These are phyloP conservation scores for Chrysanthemum lavandulifolium DNA, from an alignment of 129 eudicot species.

Conservation along the genomic window DNA sequence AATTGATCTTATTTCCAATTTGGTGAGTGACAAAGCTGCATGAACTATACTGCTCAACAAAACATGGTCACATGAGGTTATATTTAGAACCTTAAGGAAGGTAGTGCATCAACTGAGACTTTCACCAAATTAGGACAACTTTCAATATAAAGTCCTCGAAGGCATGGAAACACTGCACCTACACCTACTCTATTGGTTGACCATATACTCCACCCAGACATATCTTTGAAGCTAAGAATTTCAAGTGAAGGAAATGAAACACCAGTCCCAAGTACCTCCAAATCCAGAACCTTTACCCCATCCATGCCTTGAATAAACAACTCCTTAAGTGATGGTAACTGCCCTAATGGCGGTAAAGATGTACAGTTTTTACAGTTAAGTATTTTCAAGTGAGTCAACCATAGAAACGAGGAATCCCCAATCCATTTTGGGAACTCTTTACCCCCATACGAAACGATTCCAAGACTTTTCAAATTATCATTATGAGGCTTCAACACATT, in stretches of 20 bases:
- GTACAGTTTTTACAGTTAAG: constrained; percentile 1
- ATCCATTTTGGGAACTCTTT: constrained; percentile 8
- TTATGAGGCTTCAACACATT: neutral
- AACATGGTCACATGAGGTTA: neutral
- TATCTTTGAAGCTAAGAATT: neutral
- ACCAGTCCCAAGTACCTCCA: neutral
- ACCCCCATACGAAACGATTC: neutral
- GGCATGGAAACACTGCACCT: neutral
- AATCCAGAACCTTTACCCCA: constrained; percentile 5
- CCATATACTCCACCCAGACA: neutral
- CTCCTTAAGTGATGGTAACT: constrained; percentile 1
- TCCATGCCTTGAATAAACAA: constrained; percentile 11
- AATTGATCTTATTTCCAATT: neutral
- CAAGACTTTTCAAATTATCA: neutral
- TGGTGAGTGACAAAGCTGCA: neutral
- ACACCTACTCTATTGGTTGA: neutral
- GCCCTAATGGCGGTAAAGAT: constrained; percentile 6
- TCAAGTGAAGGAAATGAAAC: too few relatives aligned
- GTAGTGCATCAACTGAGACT: neutral
- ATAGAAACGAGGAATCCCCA: neutral
- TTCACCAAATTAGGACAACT: neutral
- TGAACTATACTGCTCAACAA: neutral
- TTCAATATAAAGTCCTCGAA: neutral
- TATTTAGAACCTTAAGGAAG: neutral
- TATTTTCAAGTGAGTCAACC: neutral